Evolutionary conservation across 2,329 filamentous ascomycete species (phyloP), one percentile per base, ranked within the genome.

Genomic region (Colletotrichum lentis): DNA sequence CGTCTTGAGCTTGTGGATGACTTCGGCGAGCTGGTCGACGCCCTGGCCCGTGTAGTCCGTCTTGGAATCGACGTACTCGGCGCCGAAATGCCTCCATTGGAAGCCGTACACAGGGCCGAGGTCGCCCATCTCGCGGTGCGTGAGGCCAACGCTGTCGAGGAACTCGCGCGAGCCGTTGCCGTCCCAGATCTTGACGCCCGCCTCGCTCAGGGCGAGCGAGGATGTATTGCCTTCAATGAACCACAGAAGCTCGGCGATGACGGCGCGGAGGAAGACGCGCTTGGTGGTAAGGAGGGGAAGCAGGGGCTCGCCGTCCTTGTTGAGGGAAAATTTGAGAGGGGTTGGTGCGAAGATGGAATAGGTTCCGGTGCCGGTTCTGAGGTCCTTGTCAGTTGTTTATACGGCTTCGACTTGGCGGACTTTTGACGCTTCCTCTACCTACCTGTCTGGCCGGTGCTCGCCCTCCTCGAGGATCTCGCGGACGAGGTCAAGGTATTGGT

Each of bases 21-120:
- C 90, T 69, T 96, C 91, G 18, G 92, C 91, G 44, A 99, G 84
- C 82, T 99, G 96, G 77, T 99, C 96, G 18, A 97, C 93, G 20
- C 96, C 96, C 77, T 97, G 85, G 0, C 92, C 94, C 0, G 88
- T 85, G 80, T 99, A 99, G 77, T 98, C 93, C 0, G 91, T 86
- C 71, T 89, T 83, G 16, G 90, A 86, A 75, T 95, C 91, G 20
- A 90, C 83, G 78, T 99, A 99, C 70, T 93, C 89, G 5, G 96
- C 96, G 58, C 96, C 96, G 75, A 99, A 99, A 80, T 98, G 95
- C 3, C 96, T 91, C 96, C 96, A 99, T 80, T 99, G 96, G 81
- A 99, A 99, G 1, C 96, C 96, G 77, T 99, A 99, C 0, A 98
- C 94, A 37, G 96, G 96, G 0, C 96, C 96, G 0, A 99, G 84